phyloP scores from a whole-genome alignment of 805 yeast species.

The Pichia scutulata region DNA sequence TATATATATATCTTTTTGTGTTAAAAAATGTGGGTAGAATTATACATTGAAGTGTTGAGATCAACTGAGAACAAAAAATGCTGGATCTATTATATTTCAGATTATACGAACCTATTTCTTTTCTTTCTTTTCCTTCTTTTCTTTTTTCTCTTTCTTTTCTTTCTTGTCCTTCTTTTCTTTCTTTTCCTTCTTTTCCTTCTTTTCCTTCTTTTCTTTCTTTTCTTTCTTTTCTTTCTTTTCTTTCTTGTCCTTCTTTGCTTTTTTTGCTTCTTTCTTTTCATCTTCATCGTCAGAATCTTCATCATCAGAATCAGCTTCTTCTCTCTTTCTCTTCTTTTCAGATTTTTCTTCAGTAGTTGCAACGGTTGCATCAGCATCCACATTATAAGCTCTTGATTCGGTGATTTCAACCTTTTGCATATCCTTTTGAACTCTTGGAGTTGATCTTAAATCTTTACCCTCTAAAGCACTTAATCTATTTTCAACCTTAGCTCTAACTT shows the following conservation, averaged over 20 bases:
- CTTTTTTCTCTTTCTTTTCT: constrained; percentile 20
- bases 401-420: constrained; percentile 81
- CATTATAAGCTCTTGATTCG: constrained; percentile 84
- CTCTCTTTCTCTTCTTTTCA: constrained; percentile 19
- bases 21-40: constrained; percentile 1
- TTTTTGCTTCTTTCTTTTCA: constrained; percentile 18
- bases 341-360: constrained; percentile 13
- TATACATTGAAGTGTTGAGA: constrained; percentile 11
- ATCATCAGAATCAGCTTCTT: constrained; percentile 22
- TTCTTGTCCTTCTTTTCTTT: constrained; percentile 27
- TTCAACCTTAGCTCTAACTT: constrained; percentile 89
- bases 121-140: constrained; percentile 9
- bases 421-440: constrained; percentile 74
- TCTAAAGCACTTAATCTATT: constrained; percentile 89
- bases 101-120: neutral
- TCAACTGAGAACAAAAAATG: neutral
- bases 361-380: constrained; percentile 66
- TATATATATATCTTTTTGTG: neutral
- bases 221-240: constrained; percentile 21
- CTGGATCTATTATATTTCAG: neutral
- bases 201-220: constrained; percentile 19
- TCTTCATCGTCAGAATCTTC: constrained; percentile 19
- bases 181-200: constrained; percentile 28
- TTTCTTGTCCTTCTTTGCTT: constrained; percentile 17
- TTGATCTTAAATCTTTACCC: constrained; percentile 92